phyloP scores from a whole-genome alignment of 176 grass and related monocot species.

The Coix lacrymajobi region DNA sequence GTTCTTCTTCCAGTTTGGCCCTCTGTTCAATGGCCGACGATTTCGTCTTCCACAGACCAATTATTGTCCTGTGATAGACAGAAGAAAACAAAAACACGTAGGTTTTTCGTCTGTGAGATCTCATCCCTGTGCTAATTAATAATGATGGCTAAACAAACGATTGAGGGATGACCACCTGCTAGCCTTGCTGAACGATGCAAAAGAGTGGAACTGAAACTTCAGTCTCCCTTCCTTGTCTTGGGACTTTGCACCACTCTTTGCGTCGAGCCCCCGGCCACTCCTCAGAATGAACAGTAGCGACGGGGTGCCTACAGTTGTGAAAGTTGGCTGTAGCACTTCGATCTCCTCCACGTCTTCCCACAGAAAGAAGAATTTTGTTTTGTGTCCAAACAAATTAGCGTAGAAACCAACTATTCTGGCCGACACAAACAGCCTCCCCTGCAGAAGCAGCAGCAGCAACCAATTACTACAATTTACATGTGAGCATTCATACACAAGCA shows the following conservation, averaged over 20 bases:
- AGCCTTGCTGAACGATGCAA: conserved; percentile 67
- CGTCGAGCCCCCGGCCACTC: conserved; percentile 63
- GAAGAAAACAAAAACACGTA: too few relatives aligned
- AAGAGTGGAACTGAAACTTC: conserved; percentile 90
- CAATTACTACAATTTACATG: background rate
- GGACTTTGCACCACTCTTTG: conserved; percentile 56
- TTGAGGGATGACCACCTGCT: conserved; percentile 40
- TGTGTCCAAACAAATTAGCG: conserved; percentile 78
- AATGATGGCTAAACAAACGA: background rate
- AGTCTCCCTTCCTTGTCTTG: conserved; percentile 82
- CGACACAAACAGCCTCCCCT: conserved; percentile 82
- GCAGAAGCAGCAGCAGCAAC: background rate
- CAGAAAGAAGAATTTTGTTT: conserved; percentile 93
- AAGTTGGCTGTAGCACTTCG: conserved; percentile 60
- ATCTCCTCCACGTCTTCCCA: conserved; percentile 88
- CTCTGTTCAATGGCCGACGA: conserved; percentile 42
- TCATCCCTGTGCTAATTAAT: background rate
- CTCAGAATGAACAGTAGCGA: conserved; percentile 56
- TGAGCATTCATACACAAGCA: background rate
- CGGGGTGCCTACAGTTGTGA: conserved; percentile 59
- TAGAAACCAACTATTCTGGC: conserved; percentile 83
- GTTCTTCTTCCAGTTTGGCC: conserved; percentile 59
- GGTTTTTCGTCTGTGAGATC: background rate
- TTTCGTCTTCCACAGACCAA: conserved; percentile 78
- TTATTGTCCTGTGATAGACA: conserved; percentile 46